Base-by-base conservation (phyloP, 371 early-diverging fungal species). In the Apophysomyces sp. region DNA sequence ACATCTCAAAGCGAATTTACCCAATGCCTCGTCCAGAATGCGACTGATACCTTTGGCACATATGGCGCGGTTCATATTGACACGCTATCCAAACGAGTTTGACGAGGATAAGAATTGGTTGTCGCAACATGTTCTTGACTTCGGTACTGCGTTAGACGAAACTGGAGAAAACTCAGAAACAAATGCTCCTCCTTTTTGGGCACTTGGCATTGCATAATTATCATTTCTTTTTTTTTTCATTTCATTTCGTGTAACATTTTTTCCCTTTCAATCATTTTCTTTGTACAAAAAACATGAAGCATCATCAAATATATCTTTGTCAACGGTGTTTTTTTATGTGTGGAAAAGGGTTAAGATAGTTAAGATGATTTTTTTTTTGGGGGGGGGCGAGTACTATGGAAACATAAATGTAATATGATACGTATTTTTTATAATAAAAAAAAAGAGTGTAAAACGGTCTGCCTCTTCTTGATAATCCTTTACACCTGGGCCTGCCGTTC, bases 31-130 rank as follows among this genome's bases (percentile, higher is more conserved):
- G 9, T 16, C 60, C 0, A 54, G 56, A n/a, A 59, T 61, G 0
- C 53, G 73, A 24, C 39, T 76, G 8, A 53, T 52, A 30, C 73
- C 76, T 9, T 63, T 76, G 12, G 65, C 67, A 21, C 62, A 76
- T 34, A 67, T 76, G 65, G 76, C 76, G 4, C 70, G 65, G 8
- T 65, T 65, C 18, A 67, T 73, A 5, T 70, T 72, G 26, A 64
- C 56, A 36, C 66, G 68, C 18, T 63, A 68, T 36, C 61, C 49
- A 26, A 39, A 6, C 21, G 61, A 37, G 65, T 60, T 27, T 67
- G 60, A 39, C n/a, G 59, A 44, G 2, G 69, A 74, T 29, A 52
- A 65, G 1, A 53, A 44, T 11, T 66, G 72, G 71, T 37, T 74
- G 54, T 37, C 62, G 13, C 34, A 57, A 16, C 66, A 68, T 53